Evolutionary conservation across 805 yeast species (phyloP).

Genomic region (Candida awuae): DNA sequence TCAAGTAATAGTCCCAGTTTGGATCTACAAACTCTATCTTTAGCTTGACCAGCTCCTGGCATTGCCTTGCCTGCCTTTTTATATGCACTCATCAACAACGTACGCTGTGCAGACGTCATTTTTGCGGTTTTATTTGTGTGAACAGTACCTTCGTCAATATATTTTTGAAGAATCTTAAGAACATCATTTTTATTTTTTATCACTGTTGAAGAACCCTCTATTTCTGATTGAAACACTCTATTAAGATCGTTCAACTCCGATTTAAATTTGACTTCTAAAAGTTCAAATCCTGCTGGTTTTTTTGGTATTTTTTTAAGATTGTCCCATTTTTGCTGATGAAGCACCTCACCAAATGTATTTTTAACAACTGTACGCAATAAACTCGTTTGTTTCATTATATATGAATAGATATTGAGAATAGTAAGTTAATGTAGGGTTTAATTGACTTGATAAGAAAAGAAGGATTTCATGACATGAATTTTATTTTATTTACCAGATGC

Average conservation of each 20-base stretch:
- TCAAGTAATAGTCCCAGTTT: slow-evolving; percentile 11
- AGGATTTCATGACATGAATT: no score
- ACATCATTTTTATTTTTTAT: slow-evolving; percentile 2
- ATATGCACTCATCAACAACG: slow-evolving; percentile 6
- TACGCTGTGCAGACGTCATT: slow-evolving; percentile 1
- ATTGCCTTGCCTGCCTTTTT: slow-evolving; percentile 2
- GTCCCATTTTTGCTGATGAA: not conserved
- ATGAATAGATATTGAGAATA: no score
- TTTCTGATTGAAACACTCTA: slow-evolving; percentile 6
- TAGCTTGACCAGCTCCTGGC: no score
- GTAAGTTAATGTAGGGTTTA: no score
- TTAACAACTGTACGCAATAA: not conserved
- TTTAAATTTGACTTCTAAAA: slow-evolving; percentile 16
- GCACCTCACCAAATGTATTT: slow-evolving; percentile 13
- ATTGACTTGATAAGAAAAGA: no score
- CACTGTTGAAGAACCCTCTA: not conserved
- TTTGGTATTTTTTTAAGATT: not conserved
- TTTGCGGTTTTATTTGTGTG: not conserved
- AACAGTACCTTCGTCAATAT: not conserved
- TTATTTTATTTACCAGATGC: no score
- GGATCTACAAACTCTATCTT: not conserved
- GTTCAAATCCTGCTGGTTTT: slow-evolving; percentile 20
- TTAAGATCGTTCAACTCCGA: slow-evolving; percentile 15
- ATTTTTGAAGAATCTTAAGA: slow-evolving; percentile 8
- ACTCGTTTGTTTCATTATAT: not conserved